phyloP scores from a whole-genome alignment of 768 basidiomycete genomes.

The Serpula lacrymans region DNA sequence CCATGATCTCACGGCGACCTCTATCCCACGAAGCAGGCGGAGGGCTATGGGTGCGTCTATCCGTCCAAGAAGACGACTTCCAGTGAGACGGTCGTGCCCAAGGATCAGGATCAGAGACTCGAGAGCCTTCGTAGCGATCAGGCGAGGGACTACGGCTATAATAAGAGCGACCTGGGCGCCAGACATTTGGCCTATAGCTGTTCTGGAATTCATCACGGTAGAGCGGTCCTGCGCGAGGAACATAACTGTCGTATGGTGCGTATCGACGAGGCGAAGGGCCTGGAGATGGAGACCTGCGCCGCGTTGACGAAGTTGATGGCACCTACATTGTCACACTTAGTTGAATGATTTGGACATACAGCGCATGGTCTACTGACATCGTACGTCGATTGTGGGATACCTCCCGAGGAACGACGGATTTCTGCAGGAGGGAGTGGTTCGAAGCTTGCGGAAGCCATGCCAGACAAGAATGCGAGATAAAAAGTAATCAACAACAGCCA shows the following conservation, averaged over 20 bases:
- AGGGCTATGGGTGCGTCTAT: constrained; percentile 38
- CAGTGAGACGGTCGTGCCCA: constrained; percentile 47
- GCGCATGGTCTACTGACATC: constrained; percentile 32
- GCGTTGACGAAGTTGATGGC: constrained; percentile 19
- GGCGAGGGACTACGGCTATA: constrained; percentile 52
- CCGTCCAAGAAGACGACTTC: constrained; percentile 38
- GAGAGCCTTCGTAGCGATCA: constrained; percentile 42
- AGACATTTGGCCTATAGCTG: constrained; percentile 39
- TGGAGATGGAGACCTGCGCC: constrained; percentile 50
- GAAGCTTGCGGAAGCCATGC: constrained; percentile 19
- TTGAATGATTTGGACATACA: constrained; percentile 8
- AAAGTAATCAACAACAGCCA: background rate
- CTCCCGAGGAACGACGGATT: constrained; percentile 23
- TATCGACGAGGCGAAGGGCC: constrained; percentile 39
- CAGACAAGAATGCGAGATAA: background rate
- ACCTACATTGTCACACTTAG: too few relatives aligned
- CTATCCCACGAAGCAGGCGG: constrained; percentile 22
- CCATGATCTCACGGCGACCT: constrained; percentile 34
- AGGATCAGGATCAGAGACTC: constrained; percentile 37
- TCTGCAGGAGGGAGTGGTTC: constrained; percentile 22
- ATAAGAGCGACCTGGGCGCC: constrained; percentile 30
- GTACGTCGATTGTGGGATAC: constrained; percentile 17
- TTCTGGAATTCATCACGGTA: constrained; percentile 40
- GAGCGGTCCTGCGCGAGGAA: constrained; percentile 34
- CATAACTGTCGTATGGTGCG: constrained; percentile 49